These are phyloP conservation scores for Tilletia walkeri DNA, from an alignment of 1,284 basidiomycete genomes.

Conservation along the genomic window DNA sequence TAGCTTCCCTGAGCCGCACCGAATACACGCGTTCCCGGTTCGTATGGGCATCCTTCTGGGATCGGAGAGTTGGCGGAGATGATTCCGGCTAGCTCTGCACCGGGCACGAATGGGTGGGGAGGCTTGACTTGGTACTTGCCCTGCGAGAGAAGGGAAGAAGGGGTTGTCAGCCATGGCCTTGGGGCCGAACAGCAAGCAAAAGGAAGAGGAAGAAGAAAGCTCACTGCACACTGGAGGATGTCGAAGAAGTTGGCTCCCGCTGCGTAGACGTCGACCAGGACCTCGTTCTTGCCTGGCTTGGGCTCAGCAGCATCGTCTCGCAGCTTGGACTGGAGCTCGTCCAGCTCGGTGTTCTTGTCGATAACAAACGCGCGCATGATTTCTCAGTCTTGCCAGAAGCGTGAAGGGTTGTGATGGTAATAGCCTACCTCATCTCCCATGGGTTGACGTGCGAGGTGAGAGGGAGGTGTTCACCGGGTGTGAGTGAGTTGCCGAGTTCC, in stretches of 20 bases:
- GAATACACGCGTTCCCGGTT: conserved; percentile 78
- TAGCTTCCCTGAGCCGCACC: conserved; percentile 78
- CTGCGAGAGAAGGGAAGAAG: conserved; percentile 19
- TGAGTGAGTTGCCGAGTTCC: too few relatives aligned
- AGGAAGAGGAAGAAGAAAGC: not conserved
- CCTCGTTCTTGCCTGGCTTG: conserved; percentile 32
- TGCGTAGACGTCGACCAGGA: conserved; percentile 58
- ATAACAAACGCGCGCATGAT: conserved; percentile 46
- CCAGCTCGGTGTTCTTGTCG: conserved; percentile 41
- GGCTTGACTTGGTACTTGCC: conserved; percentile 50
- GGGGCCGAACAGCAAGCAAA: not conserved
- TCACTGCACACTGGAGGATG: conserved; percentile 35
- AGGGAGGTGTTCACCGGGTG: too few relatives aligned
- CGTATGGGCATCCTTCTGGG: conserved; percentile 75
- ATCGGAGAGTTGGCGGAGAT: conserved; percentile 74
- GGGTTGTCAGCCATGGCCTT: too few relatives aligned
- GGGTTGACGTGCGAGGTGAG: too few relatives aligned
- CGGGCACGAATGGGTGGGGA: conserved; percentile 46
- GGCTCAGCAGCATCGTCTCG: conserved; percentile 35
- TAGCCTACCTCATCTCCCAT: too few relatives aligned
- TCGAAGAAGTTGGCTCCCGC: conserved; percentile 50
- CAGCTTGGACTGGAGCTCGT: conserved; percentile 39
- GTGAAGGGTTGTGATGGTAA: too few relatives aligned
- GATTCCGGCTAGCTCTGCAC: conserved; percentile 73
- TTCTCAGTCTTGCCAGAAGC: too few relatives aligned